Base-by-base conservation (phyloP, 768 basidiomycete genomes). In the Dacryopinax primogenitus region DNA sequence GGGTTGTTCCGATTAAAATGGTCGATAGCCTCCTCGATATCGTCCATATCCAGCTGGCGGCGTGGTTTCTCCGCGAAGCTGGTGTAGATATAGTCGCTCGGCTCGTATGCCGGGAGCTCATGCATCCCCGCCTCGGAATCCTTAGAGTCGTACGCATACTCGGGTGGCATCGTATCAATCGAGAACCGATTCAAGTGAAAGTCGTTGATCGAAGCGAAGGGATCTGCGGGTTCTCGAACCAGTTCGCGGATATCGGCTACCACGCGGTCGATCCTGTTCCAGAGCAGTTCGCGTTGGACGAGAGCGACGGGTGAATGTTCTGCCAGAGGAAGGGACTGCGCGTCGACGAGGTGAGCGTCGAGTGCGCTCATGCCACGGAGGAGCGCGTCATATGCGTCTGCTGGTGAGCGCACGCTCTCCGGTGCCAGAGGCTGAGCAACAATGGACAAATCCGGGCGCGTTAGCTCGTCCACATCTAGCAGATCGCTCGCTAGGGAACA, bases 11-110 rank as follows among this genome's bases (percentile, higher is more conserved):
- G 74, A 73, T 96, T 91, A 12, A 97, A 77, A 36, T 92, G 80
- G 73, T 95, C 93, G 70, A 99, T 94, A 33, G 96, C 93, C 73
- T 83, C 81, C 0, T 90, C 84, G 47, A 98, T 85, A 12, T 82
- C 80, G 69, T 96, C 92, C 21, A 97, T 78, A 73, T 98, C 95
- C 71, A 88, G 75, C 62, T 71, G 65, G 6, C 41, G 41, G 18
- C 84, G 77, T 84, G 86, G 88, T 78, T 94, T 94, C 74, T 92
- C 91, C 73, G 82, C 84, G 26, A 65, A 32, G 18, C 63, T 67
- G 64, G 18, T 58, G 63, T 33, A 39, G 26, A 61, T 35, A 65
- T 26, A 32, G 2, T 66, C 45, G 61, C 64, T 66, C 33, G 67
- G 70, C 33, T 71, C 68, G 34, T 70, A 66, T n/a, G 67, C 64